Conservation (phyloP, 169 alveolate species). For the Plasmodium knowlesi region DNA sequence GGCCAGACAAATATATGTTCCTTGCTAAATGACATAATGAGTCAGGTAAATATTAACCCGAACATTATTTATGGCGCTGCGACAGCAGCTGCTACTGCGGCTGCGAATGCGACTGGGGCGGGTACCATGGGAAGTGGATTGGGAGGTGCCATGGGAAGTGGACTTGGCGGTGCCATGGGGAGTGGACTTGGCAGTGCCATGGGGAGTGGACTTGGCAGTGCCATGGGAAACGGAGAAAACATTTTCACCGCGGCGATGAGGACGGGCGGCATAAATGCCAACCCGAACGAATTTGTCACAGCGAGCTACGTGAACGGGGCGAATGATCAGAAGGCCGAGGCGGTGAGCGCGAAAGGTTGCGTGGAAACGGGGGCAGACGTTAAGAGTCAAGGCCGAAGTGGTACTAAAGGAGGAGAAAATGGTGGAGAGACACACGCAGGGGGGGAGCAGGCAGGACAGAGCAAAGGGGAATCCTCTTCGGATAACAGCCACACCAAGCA, state of each 20-base stretch:
- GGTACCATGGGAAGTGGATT: not conserved
- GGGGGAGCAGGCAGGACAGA: not conserved
- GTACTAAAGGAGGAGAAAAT: not conserved
- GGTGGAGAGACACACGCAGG: not conserved
- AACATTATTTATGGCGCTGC: slow-evolving; percentile 54
- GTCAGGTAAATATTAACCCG: slow-evolving; percentile 54
- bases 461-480: not conserved
- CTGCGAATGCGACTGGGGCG: slow-evolving; percentile 15
- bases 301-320: not conserved
- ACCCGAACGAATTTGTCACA: not conserved
- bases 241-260: slow-evolving; percentile 7
- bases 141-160: not conserved
- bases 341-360: not conserved
- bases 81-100: slow-evolving; percentile 31
- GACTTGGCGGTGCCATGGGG: not conserved
- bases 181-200: not conserved
- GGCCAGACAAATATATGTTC: slow-evolving; percentile 56
- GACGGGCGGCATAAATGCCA: not conserved
- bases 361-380: not conserved
- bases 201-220: not conserved
- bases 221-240: not conserved
- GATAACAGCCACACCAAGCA: not conserved
- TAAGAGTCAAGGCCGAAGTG: not conserved
- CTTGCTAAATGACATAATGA: slow-evolving; percentile 53
- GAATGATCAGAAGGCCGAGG: not conserved